A percentile compares a stretch with the other conserved stretches of the same genome.
These are phyloP conservation scores for Kodamaea jinghongensis DNA, from an alignment of 805 yeast species.

Conservation along the genomic window DNA sequence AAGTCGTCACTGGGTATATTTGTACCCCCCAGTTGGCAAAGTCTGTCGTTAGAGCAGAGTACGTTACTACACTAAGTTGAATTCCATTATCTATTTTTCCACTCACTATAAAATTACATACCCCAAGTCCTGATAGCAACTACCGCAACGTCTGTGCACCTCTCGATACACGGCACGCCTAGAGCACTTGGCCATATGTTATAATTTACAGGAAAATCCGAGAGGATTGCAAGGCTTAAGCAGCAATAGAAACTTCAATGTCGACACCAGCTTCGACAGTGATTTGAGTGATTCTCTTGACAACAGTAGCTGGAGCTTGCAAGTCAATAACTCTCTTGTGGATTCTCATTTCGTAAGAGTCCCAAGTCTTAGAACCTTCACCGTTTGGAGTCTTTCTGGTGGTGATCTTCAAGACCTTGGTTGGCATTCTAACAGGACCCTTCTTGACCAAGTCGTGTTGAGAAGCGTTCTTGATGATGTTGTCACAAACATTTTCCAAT, in stretches of 20 bases:
- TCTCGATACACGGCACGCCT: constrained; percentile 56
- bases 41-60: too few species aligned
- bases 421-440: constrained; percentile 99
- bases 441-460: constrained; percentile 81
- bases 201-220: constrained; percentile 7
- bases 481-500: constrained; percentile 92
- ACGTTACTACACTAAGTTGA: neutral
- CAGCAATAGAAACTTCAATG: constrained; percentile 90
- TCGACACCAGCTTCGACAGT: constrained; percentile 99
- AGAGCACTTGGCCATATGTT: constrained; percentile 45
- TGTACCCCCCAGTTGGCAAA: too few species aligned
- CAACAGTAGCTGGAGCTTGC: constrained; percentile 91
- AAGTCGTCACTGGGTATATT: too few species aligned
- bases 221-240: constrained; percentile 41
- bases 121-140: constrained; percentile 57
- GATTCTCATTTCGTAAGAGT: constrained; percentile 98
- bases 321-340: constrained; percentile 99
- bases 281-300: constrained; percentile 95
- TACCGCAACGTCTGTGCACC: constrained; percentile 53
- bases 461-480: constrained; percentile 86
- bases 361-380: constrained; percentile 99
- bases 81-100: constrained; percentile 1
- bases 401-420: constrained; percentile 95
- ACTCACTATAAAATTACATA: constrained; percentile 3
- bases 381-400: constrained; percentile 99